These are phyloP conservation scores for Bondarzewia mesenterica DNA, from an alignment of 1,284 basidiomycete genomes.

Conservation along the genomic window DNA sequence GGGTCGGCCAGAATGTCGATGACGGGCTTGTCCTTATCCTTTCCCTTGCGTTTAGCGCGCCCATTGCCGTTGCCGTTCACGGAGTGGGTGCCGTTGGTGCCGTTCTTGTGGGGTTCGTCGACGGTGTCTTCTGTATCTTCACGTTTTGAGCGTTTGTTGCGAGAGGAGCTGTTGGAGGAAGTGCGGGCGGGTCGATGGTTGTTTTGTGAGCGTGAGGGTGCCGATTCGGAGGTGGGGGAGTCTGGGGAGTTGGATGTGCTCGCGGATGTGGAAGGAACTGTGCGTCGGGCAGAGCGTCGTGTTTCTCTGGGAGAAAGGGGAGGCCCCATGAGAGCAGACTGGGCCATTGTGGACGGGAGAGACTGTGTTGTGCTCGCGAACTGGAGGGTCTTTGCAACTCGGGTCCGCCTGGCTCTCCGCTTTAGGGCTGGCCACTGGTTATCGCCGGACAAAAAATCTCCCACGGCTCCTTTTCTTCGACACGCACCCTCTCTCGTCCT, in stretches of 20 bases:
- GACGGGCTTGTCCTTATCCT: slow-evolving; percentile 45
- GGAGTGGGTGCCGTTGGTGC: slow-evolving; percentile 29
- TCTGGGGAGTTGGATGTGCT: slow-evolving; percentile 69
- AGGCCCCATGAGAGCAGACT: slow-evolving; percentile 56
- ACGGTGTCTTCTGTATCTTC: slow-evolving; percentile 62
- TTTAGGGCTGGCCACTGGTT: slow-evolving; percentile 32
- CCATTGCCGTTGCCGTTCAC: slow-evolving; percentile 32
- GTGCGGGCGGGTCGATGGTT: slow-evolving; percentile 35
- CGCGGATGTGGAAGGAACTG: slow-evolving; percentile 54
- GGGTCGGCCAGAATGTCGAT: slow-evolving; percentile 24
- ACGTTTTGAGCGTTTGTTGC: slow-evolving; percentile 59
- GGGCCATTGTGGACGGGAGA: slow-evolving; percentile 31
- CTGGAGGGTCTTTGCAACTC: slow-evolving; percentile 4
- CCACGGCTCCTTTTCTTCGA: slow-evolving; percentile 8
- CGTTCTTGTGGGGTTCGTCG: slow-evolving; percentile 42
- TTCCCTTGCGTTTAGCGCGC: slow-evolving; percentile 46
- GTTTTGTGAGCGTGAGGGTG: slow-evolving; percentile 29
- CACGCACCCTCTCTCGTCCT: not conserved
- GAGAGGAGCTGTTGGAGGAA: slow-evolving; percentile 33
- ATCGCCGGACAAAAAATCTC: slow-evolving; percentile 3
- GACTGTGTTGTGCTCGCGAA: slow-evolving; percentile 4
- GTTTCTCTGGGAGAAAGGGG: slow-evolving; percentile 70
- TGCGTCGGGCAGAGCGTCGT: slow-evolving; percentile 66
- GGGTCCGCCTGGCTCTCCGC: slow-evolving; percentile 13
- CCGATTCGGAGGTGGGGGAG: slow-evolving; percentile 49